Conservation (phyloP, 805 yeast species). For the Wickerhamiella siamensis region DNA sequence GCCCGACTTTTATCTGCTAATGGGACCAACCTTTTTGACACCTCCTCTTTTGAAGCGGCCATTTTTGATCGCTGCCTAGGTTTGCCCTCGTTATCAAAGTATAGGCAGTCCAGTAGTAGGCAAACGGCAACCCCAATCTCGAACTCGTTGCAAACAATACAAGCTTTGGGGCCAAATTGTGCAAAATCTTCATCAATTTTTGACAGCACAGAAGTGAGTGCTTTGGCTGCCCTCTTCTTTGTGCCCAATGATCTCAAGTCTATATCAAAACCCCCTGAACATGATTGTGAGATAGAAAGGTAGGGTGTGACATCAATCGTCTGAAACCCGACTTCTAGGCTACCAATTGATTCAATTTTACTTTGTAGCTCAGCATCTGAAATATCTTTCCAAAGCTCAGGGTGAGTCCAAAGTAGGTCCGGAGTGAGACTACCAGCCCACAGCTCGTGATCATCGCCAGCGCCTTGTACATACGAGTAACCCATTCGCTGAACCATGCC, state of each 20-base stretch:
- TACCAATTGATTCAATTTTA: slow-evolving; percentile 4
- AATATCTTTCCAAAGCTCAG: slow-evolving; percentile 21
- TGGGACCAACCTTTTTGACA: slow-evolving; percentile 41
- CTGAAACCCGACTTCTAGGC: neutral
- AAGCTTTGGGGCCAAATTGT: slow-evolving; percentile 12
- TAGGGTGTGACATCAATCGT: slow-evolving; percentile 4
- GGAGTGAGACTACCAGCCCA: slow-evolving; percentile 57
- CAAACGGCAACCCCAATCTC: slow-evolving; percentile 55
- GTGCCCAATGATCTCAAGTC: slow-evolving; percentile 13
- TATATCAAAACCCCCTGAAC: neutral
- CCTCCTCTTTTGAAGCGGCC: slow-evolving; percentile 34
- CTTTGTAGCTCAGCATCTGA: slow-evolving; percentile 23
- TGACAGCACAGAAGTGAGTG: slow-evolving; percentile 36
- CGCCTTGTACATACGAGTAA: slow-evolving; percentile 70
- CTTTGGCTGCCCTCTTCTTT: slow-evolving; percentile 54
- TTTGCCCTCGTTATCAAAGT: slow-evolving; percentile 33
- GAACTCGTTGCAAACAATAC: slow-evolving; percentile 50
- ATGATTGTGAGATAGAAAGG: neutral
- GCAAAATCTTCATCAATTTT: slow-evolving; percentile 26
- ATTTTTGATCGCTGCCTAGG: slow-evolving; percentile 12
- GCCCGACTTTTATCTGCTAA: slow-evolving; percentile 36
- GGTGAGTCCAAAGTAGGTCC: slow-evolving; percentile 39
- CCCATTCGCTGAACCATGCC: slow-evolving; percentile 36
- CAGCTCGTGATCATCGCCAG: slow-evolving; percentile 86
- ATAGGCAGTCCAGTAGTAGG: slow-evolving; percentile 35